phyloP scores from a whole-genome alignment of 2,329 filamentous ascomycete species.

The Monosporascus sp. region DNA sequence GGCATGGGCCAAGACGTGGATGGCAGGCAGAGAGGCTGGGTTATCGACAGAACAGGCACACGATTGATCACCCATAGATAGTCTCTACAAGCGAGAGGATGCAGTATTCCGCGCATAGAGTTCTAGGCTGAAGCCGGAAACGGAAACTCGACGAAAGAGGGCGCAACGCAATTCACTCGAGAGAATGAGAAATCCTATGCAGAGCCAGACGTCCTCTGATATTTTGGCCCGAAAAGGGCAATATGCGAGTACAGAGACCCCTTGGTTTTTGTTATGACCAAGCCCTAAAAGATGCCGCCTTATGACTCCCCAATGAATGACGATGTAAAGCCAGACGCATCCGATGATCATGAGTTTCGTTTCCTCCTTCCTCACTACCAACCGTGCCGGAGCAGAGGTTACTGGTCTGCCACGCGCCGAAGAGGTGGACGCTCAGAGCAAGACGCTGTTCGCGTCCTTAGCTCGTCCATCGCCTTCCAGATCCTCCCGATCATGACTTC shows the following conservation, averaged over 20 bases:
- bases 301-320: slow-evolving; percentile 24
- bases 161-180: not conserved
- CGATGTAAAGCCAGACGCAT: slow-evolving; percentile 18
- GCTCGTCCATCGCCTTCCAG: slow-evolving; percentile 22
- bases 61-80: too few species aligned
- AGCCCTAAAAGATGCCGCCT: slow-evolving; percentile 22
- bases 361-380: slow-evolving; percentile 17
- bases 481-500: slow-evolving; percentile 16
- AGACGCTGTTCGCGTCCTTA: slow-evolving; percentile 4
- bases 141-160: too few species aligned
- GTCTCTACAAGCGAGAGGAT: too few species aligned
- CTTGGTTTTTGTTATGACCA: slow-evolving; percentile 10
- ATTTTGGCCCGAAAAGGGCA: not conserved
- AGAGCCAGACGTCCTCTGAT: not conserved
- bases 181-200: not conserved
- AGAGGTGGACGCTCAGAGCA: slow-evolving; percentile 22
- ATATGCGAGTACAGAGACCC: not conserved
- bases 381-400: slow-evolving; percentile 17
- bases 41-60: too few species aligned
- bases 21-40: too few species aligned
- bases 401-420: slow-evolving; percentile 15
- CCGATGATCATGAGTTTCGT: slow-evolving; percentile 13
- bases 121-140: too few species aligned
- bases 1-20: too few species aligned
- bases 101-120: too few species aligned